phyloP scores from a whole-genome alignment of 2,329 filamentous ascomycete genomes.

The Mycogone perniciosa region DNA sequence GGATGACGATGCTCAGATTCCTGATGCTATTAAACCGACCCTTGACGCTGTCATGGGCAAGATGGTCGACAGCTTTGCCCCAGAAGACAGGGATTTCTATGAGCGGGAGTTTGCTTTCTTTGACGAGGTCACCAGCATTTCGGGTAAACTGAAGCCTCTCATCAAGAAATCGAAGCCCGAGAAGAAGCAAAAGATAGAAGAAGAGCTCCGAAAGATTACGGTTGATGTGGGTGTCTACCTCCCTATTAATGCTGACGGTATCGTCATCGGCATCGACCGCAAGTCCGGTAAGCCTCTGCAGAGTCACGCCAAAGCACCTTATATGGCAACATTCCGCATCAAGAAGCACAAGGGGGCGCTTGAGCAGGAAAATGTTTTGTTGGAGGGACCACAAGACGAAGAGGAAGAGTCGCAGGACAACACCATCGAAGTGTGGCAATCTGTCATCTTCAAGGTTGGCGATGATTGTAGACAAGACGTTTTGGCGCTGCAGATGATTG shows the following conservation, averaged over 20 bases:
- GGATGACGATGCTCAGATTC: conserved; percentile 85
- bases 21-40: conserved; percentile 87
- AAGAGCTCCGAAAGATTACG: conserved; percentile 94
- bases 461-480: conserved; percentile 98
- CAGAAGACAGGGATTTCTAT: conserved; percentile 76
- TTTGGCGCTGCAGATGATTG: conserved; percentile 93
- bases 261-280: conserved; percentile 95
- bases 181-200: conserved; percentile 99
- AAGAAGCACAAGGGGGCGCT: conserved; percentile 62
- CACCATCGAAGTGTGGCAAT: conserved; percentile 95
- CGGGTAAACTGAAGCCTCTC: conserved; percentile 87
- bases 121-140: conserved; percentile 90
- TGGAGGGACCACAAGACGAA: conserved; percentile 38
- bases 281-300: conserved; percentile 97
- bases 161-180: conserved; percentile 90
- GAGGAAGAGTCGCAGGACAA: conserved; percentile 32
- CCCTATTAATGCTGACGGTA: conserved; percentile 92
- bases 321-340: conserved; percentile 98
- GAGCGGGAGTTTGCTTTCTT: conserved; percentile 98
- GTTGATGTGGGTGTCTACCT: conserved; percentile 96
- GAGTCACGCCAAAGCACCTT: conserved; percentile 96
- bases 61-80: conserved; percentile 75
- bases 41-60: conserved; percentile 84
- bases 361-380: conserved; percentile 47
- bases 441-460: conserved; percentile 98